A percentile compares a stretch with the other conserved stretches of the same genome.
These are phyloP conservation scores for Agaricus subrufescens DNA, from an alignment of 768 basidiomycete genomes.

Conservation along the genomic window DNA sequence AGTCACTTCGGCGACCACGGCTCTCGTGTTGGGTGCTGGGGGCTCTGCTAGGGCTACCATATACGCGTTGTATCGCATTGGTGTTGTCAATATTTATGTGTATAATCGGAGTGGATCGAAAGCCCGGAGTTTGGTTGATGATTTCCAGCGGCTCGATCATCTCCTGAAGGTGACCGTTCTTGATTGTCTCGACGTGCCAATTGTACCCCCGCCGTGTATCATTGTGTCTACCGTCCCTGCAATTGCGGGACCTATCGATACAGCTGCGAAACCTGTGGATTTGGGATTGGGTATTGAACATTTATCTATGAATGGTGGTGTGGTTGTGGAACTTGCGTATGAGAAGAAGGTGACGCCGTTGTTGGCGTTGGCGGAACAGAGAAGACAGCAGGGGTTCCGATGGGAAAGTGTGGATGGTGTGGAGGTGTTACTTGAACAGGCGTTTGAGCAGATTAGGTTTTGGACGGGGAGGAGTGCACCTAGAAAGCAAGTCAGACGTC, in stretches of 20 bases:
- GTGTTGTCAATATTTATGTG: conserved; percentile 56
- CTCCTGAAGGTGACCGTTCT: conserved; percentile 46
- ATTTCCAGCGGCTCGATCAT: conserved; percentile 44
- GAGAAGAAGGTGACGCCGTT: conserved; percentile 64
- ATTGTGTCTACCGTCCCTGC: conserved; percentile 73
- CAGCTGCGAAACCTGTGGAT: conserved; percentile 26
- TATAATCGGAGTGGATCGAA: conserved; percentile 66
- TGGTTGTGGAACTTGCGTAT: conserved; percentile 76
- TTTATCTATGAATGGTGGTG: conserved; percentile 22
- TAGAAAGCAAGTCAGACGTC: conserved; percentile 33
- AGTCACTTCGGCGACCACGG: conserved; percentile 29
- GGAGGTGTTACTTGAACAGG: conserved; percentile 69
- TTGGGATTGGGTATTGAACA: conserved; percentile 44
- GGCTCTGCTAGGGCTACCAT: conserved; percentile 78
- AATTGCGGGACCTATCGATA: conserved; percentile 23
- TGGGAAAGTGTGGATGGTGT: conserved; percentile 64
- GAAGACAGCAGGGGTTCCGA: conserved; percentile 19
- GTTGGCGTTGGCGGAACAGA: conserved; percentile 43
- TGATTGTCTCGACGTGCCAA: conserved; percentile 39
- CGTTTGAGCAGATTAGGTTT: conserved; percentile 53
- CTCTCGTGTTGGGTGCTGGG: conserved; percentile 74
- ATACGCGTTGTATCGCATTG: conserved; percentile 63
- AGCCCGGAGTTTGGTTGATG: conserved; percentile 50
- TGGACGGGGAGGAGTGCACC: conserved; percentile 58
- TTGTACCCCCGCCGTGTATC: conserved; percentile 40